phyloP scores from a whole-genome alignment of 768 basidiomycete species.

The Kwoniella heveanensis region DNA sequence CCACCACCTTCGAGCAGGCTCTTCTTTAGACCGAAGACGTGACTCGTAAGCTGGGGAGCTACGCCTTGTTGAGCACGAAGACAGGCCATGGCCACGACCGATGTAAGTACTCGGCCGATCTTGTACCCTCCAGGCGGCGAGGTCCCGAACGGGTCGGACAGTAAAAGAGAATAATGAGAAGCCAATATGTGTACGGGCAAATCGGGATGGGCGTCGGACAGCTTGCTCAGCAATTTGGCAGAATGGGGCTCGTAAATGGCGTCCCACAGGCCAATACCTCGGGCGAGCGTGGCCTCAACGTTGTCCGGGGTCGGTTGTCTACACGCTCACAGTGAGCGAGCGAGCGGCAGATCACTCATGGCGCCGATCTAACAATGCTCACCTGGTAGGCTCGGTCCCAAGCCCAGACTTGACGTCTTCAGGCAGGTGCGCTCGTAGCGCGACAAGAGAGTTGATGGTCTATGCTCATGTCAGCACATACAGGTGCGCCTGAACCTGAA shows the following conservation, averaged over 20 bases:
- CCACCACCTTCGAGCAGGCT: conserved; percentile 59
- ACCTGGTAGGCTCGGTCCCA: conserved; percentile 70
- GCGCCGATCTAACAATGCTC: conserved; percentile 34
- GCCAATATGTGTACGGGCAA: conserved; percentile 66
- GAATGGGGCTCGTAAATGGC: conserved; percentile 86
- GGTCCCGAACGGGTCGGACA: conserved; percentile 52
- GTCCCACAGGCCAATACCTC: conserved; percentile 76
- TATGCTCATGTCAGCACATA: background rate
- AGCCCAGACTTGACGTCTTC: conserved; percentile 74
- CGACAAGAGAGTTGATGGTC: conserved; percentile 75
- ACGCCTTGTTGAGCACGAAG: conserved; percentile 82
- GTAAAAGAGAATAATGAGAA: conserved; percentile 56
- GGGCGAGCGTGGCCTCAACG: conserved; percentile 65
- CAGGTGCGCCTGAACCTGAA: no score
- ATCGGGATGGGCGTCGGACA: conserved; percentile 86
- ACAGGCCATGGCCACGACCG: conserved; percentile 79
- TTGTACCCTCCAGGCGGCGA: conserved; percentile 12
- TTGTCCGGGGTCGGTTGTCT: conserved; percentile 60
- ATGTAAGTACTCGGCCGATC: conserved; percentile 77
- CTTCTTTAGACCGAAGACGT: conserved; percentile 87
- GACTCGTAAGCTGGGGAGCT: conserved; percentile 82
- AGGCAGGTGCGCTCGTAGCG: conserved; percentile 74
- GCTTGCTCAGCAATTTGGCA: conserved; percentile 83
- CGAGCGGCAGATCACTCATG: background rate
- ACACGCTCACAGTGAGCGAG: background rate